phyloP scores from a whole-genome alignment of 352 stramenopile species.

The Globisporangium sylvaticum region DNA sequence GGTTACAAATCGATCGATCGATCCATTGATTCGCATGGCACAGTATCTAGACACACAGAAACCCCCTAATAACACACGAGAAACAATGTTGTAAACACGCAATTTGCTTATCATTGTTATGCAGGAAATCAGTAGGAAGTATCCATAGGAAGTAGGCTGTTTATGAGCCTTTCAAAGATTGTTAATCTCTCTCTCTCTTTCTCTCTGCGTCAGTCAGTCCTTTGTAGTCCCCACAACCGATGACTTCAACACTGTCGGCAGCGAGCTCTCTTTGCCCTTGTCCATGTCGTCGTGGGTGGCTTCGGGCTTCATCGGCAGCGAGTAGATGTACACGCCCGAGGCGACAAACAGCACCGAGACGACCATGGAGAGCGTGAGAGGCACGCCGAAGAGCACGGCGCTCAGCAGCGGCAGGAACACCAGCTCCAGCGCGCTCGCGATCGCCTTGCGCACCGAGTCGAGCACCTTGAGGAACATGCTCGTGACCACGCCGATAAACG shows the following conservation, averaged over 20 bases:
- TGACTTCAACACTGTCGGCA: background rate
- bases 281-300: slow-evolving; percentile 4
- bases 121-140: background rate
- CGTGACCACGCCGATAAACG: slow-evolving; percentile 73
- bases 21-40: background rate
- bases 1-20: background rate
- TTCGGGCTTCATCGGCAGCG: slow-evolving; percentile 39
- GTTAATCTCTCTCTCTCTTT: background rate
- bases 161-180: background rate
- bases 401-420: slow-evolving; percentile 66
- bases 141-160: background rate
- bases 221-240: background rate
- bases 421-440: slow-evolving; percentile 71
- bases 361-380: slow-evolving; percentile 50
- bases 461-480: slow-evolving; percentile 79
- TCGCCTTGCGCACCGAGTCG: slow-evolving; percentile 77
- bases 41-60: background rate
- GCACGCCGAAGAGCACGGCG: slow-evolving; percentile 56
- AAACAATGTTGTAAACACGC: background rate
- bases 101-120: background rate
- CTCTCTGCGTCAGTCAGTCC: background rate
- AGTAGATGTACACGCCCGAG: slow-evolving; percentile 82
- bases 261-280: background rate
- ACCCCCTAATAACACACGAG: slow-evolving; percentile 1
- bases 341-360: slow-evolving; percentile 60